A percentile compares a stretch with the other conserved stretches of the same genome.
These are phyloP conservation scores for Caulochytrium protostelioides DNA, from an alignment of 371 early-diverging fungal species.

Conservation along the genomic window DNA sequence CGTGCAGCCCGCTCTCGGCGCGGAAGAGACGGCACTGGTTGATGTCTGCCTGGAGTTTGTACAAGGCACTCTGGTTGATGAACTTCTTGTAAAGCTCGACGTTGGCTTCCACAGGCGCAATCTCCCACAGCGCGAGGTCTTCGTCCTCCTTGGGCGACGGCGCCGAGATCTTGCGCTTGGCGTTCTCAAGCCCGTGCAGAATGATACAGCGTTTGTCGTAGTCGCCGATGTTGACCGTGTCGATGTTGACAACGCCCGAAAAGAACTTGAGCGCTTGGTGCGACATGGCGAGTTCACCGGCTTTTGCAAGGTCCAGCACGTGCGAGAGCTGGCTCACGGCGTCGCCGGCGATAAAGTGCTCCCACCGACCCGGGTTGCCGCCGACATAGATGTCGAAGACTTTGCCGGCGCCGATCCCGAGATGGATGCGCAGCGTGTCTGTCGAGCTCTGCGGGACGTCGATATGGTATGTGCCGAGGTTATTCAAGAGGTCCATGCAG, in stretches of 20 bases:
- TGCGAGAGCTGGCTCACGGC: constrained; percentile 21
- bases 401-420: constrained; percentile 28
- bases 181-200: constrained; percentile 15
- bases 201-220: constrained; percentile 28
- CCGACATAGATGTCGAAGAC: constrained; percentile 30
- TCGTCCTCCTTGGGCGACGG: constrained; percentile 4
- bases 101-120: constrained; percentile 1
- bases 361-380: constrained; percentile 23
- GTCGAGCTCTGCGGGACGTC: constrained; percentile 16
- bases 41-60: constrained; percentile 26
- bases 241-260: constrained; percentile 13
- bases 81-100: constrained; percentile 15
- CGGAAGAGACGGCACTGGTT: constrained; percentile 20
- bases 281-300: constrained; percentile 24
- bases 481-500: constrained; percentile 20
- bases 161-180: constrained; percentile 8
- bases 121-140: constrained; percentile 14
- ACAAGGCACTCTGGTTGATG: constrained; percentile 22
- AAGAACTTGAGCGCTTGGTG: constrained; percentile 20
- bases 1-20: constrained; percentile 10
- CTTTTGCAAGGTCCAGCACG: constrained; percentile 26
- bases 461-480: constrained; percentile 18
- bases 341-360: constrained; percentile 31
- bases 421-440: constrained; percentile 17
- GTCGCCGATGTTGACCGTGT: constrained; percentile 12